Evolutionary conservation across 768 basidiomycete genomes (phyloP).

Genomic region (Tephrocybe sp.): DNA sequence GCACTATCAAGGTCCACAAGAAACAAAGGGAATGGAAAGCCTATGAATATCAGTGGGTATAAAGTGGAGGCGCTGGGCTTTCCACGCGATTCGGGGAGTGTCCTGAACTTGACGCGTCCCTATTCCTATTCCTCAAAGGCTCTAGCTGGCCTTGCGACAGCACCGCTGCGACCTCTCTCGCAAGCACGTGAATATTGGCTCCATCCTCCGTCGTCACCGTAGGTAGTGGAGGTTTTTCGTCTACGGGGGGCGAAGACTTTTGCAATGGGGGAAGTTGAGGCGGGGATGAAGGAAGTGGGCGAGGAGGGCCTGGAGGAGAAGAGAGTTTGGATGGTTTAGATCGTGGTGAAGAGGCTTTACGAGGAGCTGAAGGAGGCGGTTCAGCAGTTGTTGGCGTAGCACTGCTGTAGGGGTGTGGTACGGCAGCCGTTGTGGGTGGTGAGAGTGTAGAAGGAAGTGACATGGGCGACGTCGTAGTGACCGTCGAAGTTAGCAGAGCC

Average conservation of each 20-base stretch:
- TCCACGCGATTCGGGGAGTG: constrained; percentile 8
- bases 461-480: background rate
- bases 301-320: background rate
- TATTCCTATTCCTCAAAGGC: background rate
- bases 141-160: constrained; percentile 21
- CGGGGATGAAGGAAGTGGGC: background rate
- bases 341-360: background rate
- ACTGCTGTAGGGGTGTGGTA: constrained; percentile 4
- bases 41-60: constrained; percentile 6
- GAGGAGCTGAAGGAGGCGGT: background rate
- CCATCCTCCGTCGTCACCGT: background rate
- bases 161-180: constrained; percentile 27
- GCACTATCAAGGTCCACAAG: too few species aligned
- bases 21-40: too few species aligned
- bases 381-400: background rate
- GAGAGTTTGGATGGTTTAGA: background rate
- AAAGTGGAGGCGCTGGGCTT: constrained; percentile 17
- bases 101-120: background rate
- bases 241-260: background rate
- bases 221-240: constrained; percentile 1
- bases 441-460: constrained; percentile 2
- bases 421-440: background rate
- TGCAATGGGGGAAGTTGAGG: background rate
- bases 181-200: constrained; percentile 24
- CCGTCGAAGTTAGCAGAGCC: background rate